Evolutionary conservation across 2,329 filamentous ascomycete species (phyloP), one percentile per base, ranked within the genome.

Genomic region (Neopestalotiopsis clavispora): DNA sequence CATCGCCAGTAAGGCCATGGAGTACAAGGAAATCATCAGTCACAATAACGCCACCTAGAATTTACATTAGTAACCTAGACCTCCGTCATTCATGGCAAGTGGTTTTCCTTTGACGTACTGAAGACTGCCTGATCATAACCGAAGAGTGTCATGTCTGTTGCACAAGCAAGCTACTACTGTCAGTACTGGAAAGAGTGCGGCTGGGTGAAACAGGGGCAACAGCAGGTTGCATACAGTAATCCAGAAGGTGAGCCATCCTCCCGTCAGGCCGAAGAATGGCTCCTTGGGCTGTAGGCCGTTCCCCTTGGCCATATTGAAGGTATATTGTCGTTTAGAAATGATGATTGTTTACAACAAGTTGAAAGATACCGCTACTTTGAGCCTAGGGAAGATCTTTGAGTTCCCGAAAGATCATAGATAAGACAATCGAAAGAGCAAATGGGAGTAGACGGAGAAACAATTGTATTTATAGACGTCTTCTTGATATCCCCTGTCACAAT

Each of bases 91-190:
- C 45, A 52, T n/a, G 9, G 9, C 9, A 20, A 12, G 17, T 7
- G 45, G 17, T 6, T 52, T n/a, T 2, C 23, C 23, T 28, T 14
- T 9, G n/a, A 52, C n/a, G 45, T n/a, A 52, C n/a, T 76, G 64
- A 78, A 79, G 4, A 79, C 74, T 23, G 77, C 77, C 69, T 77
- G 61, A 59, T 65, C 56, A 45, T 45, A 68, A 34, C 23, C 1
- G 62, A 40, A 63, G 3, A 63, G 32, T 17, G 38, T 34, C 60
- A 63, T 63, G 32, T 63, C 60, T n/a, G 60, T 63, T 38, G 60
- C 60, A 63, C 60, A 63, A 14, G 60, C 34, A 42, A 63, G 32
- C 60, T 63, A 20, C 4, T 5, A n/a, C 7, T 23, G 23, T 63
- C 20, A 34, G 23, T 28, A 63, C 10, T 34, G 32, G 17, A n/a